Percentiles rank a stretch among this genome's conserved stretches.
These are phyloP conservation scores for Cercospora sp. DNA, from an alignment of 2,329 filamentous ascomycete genomes.

Conservation along the genomic window DNA sequence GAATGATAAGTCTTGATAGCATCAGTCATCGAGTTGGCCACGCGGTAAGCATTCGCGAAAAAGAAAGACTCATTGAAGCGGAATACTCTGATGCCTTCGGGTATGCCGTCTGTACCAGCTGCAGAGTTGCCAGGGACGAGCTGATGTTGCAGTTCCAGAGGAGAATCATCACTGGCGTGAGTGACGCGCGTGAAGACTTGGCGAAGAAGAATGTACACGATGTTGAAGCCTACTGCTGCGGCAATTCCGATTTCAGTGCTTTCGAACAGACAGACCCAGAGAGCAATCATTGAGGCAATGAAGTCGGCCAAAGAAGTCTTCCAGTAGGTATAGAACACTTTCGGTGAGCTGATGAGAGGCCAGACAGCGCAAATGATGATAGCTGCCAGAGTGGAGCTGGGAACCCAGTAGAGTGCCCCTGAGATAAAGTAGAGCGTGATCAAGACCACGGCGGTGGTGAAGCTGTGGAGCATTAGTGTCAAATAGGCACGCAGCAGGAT, in stretches of 20 bases:
- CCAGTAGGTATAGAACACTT: constrained; percentile 64
- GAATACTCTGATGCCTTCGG: constrained; percentile 57
- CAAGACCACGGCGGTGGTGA: constrained; percentile 63
- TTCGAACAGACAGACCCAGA: constrained; percentile 65
- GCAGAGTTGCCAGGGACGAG: constrained; percentile 15
- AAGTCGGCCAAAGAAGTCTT: constrained; percentile 65
- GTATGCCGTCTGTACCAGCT: constrained; percentile 30
- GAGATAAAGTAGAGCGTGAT: constrained; percentile 61
- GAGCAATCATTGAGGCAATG: constrained; percentile 61
- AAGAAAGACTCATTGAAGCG: constrained; percentile 59
- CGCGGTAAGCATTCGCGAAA: constrained; percentile 61
- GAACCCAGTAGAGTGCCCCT: constrained; percentile 66
- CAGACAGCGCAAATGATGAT: constrained; percentile 68
- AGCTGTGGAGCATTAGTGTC: constrained; percentile 16
- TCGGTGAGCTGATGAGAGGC: constrained; percentile 60
- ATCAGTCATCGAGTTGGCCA: constrained; percentile 54
- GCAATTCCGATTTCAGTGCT: constrained; percentile 62
- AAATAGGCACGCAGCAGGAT: background rate
- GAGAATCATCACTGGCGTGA: constrained; percentile 24
- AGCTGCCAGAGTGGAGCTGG: constrained; percentile 56
- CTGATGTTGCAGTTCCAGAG: constrained; percentile 21
- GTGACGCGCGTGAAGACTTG: constrained; percentile 55
- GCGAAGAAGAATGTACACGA: constrained; percentile 57
- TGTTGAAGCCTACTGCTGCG: constrained; percentile 54
- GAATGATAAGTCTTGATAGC: constrained; percentile 51